Evolutionary conservation across 139 green algal species (phyloP), one percentile per base, ranked within the genome.

Genomic region (Closterium sp.): DNA sequence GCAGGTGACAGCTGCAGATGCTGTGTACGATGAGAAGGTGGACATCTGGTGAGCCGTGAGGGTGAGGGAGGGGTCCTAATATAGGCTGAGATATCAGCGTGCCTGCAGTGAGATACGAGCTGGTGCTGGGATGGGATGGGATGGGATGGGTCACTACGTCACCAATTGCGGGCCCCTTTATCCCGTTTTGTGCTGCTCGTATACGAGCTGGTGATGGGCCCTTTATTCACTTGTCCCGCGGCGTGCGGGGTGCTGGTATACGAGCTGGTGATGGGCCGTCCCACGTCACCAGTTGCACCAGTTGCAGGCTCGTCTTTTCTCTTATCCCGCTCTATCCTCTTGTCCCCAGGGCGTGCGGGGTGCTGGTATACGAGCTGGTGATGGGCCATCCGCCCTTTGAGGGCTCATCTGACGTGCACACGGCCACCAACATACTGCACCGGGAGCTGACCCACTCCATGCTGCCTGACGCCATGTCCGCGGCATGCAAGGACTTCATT

Each of bases 301-400:
- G 36, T 55, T 55, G 36, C n/a, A 87, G 10, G 30, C 4, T 34
- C 30, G 23, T 32, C 9, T 34, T 32, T 33, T 10, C 7, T 31
- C 83, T 33, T 28, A 86, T 86, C 25, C 10, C 19, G 4, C 33
- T 21, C 33, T 9, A 88, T 30, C 7, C 0, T 66, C 33, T 86
- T 86, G 83, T 25, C 8, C 2, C 4, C 81, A 93, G 90, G 90
- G 91, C 91, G 31, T 97, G 93, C 12, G 97, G 97, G 2, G 94
- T 98, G 23, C 95, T 98, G 85, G 96, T 96, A 3, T 98, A 97
- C 89, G 97, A 98, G 94, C 96, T 98, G 36, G 93, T 97, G 23
- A 95, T 96, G 43, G 97, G 97, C 2, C 89, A 92, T 85, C 96
- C 97, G 28, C 97, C 97, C 9, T 98, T 98, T 91, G 96, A 93